A percentile compares a stretch with the other conserved stretches of the same genome.
Conservation (phyloP, 768 basidiomycete genomes). For the Phanerodontia chrysosporium region DNA sequence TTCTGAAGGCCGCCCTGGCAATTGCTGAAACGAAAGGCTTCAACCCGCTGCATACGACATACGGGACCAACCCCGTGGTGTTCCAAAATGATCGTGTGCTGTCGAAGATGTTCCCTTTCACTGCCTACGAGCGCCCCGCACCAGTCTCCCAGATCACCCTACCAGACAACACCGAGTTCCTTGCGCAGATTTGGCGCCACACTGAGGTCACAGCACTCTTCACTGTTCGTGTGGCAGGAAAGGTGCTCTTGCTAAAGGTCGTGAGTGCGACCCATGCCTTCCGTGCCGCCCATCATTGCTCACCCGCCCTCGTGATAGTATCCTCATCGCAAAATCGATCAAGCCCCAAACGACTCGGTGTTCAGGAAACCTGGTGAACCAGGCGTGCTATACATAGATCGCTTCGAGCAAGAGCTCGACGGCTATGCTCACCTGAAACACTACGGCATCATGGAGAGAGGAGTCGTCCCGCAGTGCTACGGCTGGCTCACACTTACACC, state of each 20-base stretch:
- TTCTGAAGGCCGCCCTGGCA: background rate
- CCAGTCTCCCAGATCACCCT: background rate
- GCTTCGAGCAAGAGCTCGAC: conserved; percentile 6
- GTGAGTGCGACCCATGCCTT: too few relatives aligned
- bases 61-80: background rate
- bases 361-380: background rate
- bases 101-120: background rate
- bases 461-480: conserved; percentile 12
- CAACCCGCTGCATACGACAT: background rate
- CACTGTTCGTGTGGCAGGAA: too few relatives aligned
- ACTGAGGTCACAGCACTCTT: too few relatives aligned
- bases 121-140: background rate
- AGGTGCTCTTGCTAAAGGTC: too few relatives aligned
- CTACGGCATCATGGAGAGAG: conserved; percentile 8
- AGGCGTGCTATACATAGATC: background rate
- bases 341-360: background rate
- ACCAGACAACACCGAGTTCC: background rate
- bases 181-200: background rate
- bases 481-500: conserved; percentile 17
- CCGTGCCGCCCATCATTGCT: too few relatives aligned
- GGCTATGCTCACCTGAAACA: conserved; percentile 15
- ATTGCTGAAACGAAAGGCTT: background rate
- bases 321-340: background rate
- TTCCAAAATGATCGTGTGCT: background rate
- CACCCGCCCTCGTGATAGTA: too few relatives aligned